A percentile compares a stretch with the other conserved stretches of the same genome.
These are phyloP conservation scores for Dipodascopsis tothii DNA, from an alignment of 805 yeast genomes.

Conservation along the genomic window DNA sequence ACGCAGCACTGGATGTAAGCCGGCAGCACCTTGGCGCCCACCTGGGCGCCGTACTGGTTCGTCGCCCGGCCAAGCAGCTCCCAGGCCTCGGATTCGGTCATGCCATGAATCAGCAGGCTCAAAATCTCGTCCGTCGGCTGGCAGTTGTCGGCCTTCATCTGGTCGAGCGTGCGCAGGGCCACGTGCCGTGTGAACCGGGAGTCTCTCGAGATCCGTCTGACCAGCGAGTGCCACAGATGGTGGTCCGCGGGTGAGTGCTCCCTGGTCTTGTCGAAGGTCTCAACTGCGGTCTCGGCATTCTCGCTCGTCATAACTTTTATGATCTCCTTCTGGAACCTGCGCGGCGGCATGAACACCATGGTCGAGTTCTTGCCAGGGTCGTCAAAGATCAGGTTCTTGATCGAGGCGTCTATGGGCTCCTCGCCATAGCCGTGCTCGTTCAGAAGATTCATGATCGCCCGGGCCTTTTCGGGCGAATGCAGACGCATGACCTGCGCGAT, in stretches of 20 bases:
- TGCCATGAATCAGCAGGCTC: neutral
- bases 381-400: too few species aligned
- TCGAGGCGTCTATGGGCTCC: too few species aligned
- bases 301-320: neutral
- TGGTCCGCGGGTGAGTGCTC: neutral
- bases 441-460: constrained; percentile 2
- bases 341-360: neutral
- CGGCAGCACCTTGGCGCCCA: neutral
- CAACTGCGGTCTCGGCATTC: neutral
- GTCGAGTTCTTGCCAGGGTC: too few species aligned
- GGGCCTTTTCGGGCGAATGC: constrained; percentile 5
- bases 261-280: neutral
- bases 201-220: too few species aligned
- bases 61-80: neutral
- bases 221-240: neutral
- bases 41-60: neutral
- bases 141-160: neutral
- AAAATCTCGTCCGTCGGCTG: neutral
- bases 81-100: neutral
- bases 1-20: neutral
- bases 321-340: neutral
- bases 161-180: too few species aligned
- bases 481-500: constrained; percentile 7
- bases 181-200: too few species aligned
- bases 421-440: neutral